Evolutionary conservation across 495 filamentous ascomycete species (phyloP), one percentile per base, ranked within the genome.

Genomic region (Penicillium diatomitis): DNA sequence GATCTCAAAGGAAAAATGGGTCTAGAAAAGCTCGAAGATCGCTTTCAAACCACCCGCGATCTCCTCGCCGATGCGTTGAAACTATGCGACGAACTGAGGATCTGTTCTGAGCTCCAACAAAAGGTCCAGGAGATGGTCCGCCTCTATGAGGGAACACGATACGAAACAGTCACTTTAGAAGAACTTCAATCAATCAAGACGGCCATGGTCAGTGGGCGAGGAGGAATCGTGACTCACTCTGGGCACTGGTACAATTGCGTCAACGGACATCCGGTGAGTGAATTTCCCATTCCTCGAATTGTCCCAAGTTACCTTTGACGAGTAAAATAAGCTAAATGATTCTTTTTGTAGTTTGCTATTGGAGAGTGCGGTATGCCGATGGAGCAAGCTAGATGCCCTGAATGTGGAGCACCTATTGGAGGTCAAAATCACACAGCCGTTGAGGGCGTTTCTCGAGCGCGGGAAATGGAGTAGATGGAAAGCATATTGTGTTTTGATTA

Each of bases 391-490:
- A 54, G 33, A 50, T 54, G 51, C 7, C 47, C 47, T 34, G 51
- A 54, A n/a, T 54, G 51, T 5, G 51, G 51, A 54, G 27, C 51
- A 28, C 27, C 32, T 39, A 54, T 46, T 46, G 41, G 51, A 33
- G 51, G 51, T 12, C 41, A 31, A 50, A 46, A 47, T 20, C 47
- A 54, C 9, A 12, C 2, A 8, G 41, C 49, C 32, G 41, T 52
- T 43, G 45, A 30, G 38, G 49, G 53, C 2, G 53, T 50, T n/a
- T 53, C 46, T 44, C 38, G 49, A 48, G 41, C 33, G 46, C 40
- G 44, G 62, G 46, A 75, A 28, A 51, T 62, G 49, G 51, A 70
- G 52, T 48, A 72, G 71, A 68, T 81, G 85, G 40, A 85, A 79
- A 35, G 6, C 30, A 41, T 41, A 41, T 12, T 41, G 38, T 41